These are phyloP conservation scores for Aspergillus carlsbadensis DNA, from an alignment of 495 filamentous ascomycete species.

Conservation along the genomic window DNA sequence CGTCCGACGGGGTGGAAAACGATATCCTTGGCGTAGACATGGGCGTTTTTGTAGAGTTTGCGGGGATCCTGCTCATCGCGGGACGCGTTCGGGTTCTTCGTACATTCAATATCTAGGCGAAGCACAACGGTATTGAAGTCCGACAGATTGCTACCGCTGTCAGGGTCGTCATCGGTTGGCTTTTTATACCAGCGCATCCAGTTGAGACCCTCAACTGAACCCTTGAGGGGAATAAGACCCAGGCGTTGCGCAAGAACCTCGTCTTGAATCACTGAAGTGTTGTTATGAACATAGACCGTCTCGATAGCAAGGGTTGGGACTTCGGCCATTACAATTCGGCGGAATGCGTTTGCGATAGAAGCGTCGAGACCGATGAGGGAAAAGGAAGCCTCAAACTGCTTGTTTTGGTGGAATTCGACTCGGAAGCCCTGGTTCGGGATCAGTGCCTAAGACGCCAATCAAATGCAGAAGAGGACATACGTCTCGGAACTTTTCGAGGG, in stretches of 20 bases:
- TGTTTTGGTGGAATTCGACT: slow-evolving; percentile 81
- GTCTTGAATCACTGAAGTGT: slow-evolving; percentile 96
- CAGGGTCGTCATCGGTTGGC: slow-evolving; percentile 52
- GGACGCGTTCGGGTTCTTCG: slow-evolving; percentile 67
- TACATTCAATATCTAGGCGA: slow-evolving; percentile 71
- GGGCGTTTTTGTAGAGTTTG: slow-evolving; percentile 78
- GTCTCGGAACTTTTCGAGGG: slow-evolving; percentile 68
- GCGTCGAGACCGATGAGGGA: slow-evolving; percentile 91
- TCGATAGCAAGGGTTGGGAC: slow-evolving; percentile 94
- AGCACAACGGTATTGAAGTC: slow-evolving; percentile 83
- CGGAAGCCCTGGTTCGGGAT: slow-evolving; percentile 51
- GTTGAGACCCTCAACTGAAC: slow-evolving; percentile 68
- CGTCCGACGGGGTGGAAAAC: slow-evolving; percentile 69
- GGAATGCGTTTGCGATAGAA: slow-evolving; percentile 94
- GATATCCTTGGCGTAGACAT: slow-evolving; percentile 84
- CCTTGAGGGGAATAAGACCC: slow-evolving; percentile 86
- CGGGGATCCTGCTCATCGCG: slow-evolving; percentile 73
- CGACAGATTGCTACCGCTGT: slow-evolving; percentile 48
- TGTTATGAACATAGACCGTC: slow-evolving; percentile 84
- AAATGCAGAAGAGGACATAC: slow-evolving; percentile 41
- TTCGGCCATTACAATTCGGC: slow-evolving; percentile 93
- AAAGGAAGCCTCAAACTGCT: slow-evolving; percentile 73
- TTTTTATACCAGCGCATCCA: slow-evolving; percentile 77
- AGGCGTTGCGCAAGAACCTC: slow-evolving; percentile 89
- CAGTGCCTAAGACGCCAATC: background rate